Percentiles rank a stretch among this genome's conserved stretches.
Evolutionary conservation across 108 stramenopile species (phyloP).

Genomic region (Fragilaria crotonensis): DNA sequence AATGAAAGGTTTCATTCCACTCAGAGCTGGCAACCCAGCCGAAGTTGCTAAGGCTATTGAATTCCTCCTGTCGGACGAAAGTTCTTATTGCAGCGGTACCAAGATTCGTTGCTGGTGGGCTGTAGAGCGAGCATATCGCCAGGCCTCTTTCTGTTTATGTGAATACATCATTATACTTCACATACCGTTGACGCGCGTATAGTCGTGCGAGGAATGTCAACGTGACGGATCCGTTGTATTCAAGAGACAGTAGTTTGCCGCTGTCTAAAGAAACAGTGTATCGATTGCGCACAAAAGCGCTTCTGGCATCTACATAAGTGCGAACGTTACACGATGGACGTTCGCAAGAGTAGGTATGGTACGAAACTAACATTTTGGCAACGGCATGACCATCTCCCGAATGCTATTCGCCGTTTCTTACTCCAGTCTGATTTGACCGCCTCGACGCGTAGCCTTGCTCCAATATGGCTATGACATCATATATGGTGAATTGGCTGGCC

Average conservation of each 20-base stretch:
- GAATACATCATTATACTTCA: not conserved
- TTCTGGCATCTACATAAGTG: too few relatives aligned
- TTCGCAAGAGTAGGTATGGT: too few relatives aligned
- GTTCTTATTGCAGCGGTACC: constrained; percentile 20
- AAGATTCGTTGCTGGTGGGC: constrained; percentile 17
- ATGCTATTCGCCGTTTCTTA: too few relatives aligned
- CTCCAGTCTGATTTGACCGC: too few relatives aligned
- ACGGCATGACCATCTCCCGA: too few relatives aligned
- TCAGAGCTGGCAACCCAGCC: constrained; percentile 9
- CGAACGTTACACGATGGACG: too few relatives aligned
- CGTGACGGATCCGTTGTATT: not conserved
- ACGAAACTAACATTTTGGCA: too few relatives aligned
- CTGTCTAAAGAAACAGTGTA: not conserved
- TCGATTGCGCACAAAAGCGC: not conserved
- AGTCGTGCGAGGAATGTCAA: not conserved
- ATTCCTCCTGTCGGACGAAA: constrained; percentile 18
- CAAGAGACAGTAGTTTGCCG: not conserved
- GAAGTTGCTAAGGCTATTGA: constrained; percentile 17
- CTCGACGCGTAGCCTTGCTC: too few relatives aligned
- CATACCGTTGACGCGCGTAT: not conserved
- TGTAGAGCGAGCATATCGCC: not conserved
- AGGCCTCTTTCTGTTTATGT: not conserved
- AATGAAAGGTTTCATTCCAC: constrained; percentile 17
- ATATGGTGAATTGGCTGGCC: too few relatives aligned
- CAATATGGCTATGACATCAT: too few relatives aligned